A percentile compares a stretch with the other conserved stretches of the same genome.
Evolutionary conservation across 192 early-diverging fungal genomes (phyloP).

Genomic region (Physocladia obscura): DNA sequence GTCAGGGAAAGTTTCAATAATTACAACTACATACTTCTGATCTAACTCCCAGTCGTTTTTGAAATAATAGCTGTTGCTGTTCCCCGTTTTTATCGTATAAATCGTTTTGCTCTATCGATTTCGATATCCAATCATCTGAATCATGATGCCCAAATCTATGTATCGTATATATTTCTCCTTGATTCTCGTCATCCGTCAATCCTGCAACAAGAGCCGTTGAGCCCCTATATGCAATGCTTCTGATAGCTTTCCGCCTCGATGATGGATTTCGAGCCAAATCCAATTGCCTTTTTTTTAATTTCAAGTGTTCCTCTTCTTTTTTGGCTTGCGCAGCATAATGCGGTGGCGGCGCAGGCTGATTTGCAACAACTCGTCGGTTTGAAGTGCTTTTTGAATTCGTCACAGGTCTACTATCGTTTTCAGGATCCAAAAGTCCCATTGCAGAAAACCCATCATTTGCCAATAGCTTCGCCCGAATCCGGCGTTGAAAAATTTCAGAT

Average conservation of each 20-base stretch:
- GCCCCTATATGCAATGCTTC: background rate
- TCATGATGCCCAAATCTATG: conserved; percentile 15
- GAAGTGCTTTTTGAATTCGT: conserved; percentile 3
- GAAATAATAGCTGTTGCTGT: too few species aligned
- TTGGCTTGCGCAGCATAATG: background rate
- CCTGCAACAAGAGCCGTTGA: too few species aligned
- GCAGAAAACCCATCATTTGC: conserved; percentile 21
- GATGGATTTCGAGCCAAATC: conserved; percentile 2
- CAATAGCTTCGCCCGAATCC: background rate
- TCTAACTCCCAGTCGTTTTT: too few species aligned
- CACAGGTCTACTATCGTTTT: background rate
- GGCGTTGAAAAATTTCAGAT: conserved; percentile 8
- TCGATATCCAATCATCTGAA: background rate
- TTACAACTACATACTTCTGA: too few species aligned
- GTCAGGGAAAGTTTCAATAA: too few species aligned
- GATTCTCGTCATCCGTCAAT: background rate
- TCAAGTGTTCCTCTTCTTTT: background rate
- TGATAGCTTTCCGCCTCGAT: conserved; percentile 4
- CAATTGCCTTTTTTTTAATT: background rate
- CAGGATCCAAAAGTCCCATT: conserved; percentile 1
- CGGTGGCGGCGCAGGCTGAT: conserved; percentile 16
- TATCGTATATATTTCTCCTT: background rate
- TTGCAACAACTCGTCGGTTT: background rate
- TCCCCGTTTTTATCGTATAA: too few species aligned
- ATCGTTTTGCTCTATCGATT: conserved; percentile 10